Evolutionary conservation across 768 basidiomycete species (phyloP).

Genomic region (Phanerochaete carnosa): DNA sequence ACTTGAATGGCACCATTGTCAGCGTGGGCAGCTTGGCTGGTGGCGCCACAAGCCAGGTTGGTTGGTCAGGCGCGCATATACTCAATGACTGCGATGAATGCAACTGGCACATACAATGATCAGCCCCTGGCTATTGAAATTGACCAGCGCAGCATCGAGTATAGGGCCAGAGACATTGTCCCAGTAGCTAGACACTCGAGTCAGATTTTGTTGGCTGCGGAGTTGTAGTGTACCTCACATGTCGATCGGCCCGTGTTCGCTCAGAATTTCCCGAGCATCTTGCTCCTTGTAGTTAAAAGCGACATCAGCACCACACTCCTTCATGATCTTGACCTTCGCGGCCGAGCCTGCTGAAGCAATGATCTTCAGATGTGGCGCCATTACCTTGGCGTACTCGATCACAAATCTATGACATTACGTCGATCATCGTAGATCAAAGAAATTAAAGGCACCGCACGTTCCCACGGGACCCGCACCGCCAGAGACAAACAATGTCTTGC

Average conservation of each 20-base stretch:
- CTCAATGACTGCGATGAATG: not conserved
- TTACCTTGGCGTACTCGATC: conserved; percentile 34
- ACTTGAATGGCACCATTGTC: not conserved
- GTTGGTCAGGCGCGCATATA: not conserved
- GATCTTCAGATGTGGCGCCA: conserved; percentile 42
- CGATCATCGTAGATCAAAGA: not conserved
- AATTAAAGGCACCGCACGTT: conserved; percentile 29
- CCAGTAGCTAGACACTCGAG: conserved; percentile 3
- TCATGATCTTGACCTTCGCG: conserved; percentile 59
- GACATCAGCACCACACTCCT: conserved; percentile 54
- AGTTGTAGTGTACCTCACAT: conserved; percentile 26
- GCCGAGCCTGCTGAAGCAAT: conserved; percentile 66
- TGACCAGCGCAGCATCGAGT: not conserved
- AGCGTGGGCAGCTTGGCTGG: not conserved
- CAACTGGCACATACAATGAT: conserved; percentile 1
- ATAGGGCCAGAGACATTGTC: conserved; percentile 11
- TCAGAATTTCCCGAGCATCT: conserved; percentile 43
- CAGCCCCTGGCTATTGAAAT: not conserved
- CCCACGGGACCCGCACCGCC: conserved; percentile 50
- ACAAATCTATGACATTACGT: conserved; percentile 19
- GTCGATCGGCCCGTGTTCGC: conserved; percentile 50
- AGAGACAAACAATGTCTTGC: conserved; percentile 34
- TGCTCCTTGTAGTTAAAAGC: conserved; percentile 69
- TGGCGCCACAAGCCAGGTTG: not conserved
- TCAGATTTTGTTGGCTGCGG: not conserved